Conservation (phyloP, 257 asterid species). For the Solanum boliviense region DNA sequence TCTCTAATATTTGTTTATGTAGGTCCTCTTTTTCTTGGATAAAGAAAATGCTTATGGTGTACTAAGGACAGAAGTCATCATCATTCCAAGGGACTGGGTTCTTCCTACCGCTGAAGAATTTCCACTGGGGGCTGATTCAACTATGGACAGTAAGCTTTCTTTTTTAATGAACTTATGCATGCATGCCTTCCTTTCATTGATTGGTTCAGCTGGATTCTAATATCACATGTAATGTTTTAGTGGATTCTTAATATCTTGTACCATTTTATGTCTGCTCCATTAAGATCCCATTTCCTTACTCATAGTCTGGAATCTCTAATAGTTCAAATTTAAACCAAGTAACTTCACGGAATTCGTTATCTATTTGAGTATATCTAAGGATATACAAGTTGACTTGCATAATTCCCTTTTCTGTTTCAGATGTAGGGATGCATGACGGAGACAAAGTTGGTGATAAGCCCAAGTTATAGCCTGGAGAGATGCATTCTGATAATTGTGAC, state of each 20-base stretch:
- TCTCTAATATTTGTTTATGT: neutral
- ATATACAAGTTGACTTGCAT: neutral
- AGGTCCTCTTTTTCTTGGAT: conserved; percentile 15
- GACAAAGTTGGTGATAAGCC: neutral
- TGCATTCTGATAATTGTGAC: neutral
- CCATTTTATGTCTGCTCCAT: neutral
- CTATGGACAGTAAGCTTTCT: conserved; percentile 7
- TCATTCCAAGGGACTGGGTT: conserved; percentile 14
- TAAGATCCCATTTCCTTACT: neutral
- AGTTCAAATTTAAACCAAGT: neutral
- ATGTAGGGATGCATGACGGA: neutral
- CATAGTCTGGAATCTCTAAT: neutral
- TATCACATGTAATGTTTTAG: neutral
- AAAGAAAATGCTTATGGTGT: conserved; percentile 2
- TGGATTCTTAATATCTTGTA: neutral
- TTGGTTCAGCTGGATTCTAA: neutral
- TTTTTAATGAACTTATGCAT: neutral
- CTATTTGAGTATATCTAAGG: neutral
- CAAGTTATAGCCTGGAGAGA: neutral
- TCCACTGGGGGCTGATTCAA: neutral
- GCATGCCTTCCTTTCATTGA: neutral
- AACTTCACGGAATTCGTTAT: neutral
- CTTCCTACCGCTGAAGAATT: neutral
- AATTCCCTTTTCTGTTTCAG: neutral
- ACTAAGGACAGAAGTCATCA: neutral